Conservation (phyloP, 2,329 filamentous ascomycete species). For the Diaporthe sp. region DNA sequence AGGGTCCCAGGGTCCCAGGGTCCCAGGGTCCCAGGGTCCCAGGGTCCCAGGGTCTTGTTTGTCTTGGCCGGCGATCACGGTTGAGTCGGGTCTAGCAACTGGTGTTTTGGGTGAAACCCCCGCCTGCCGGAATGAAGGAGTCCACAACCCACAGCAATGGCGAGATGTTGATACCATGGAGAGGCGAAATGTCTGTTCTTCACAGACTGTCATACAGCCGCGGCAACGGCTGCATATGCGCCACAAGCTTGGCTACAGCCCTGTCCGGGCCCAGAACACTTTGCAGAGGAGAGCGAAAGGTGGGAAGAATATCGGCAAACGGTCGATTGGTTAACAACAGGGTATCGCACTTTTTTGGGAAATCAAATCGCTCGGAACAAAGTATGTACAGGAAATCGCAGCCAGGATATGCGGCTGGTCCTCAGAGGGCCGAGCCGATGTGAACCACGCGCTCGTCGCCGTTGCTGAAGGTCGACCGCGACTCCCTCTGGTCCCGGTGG, state of each 20-base stretch:
- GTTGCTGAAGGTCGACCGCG: constrained; percentile 31
- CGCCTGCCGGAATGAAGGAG: constrained; percentile 25
- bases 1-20: neutral
- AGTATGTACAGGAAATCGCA: constrained; percentile 18
- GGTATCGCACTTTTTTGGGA: constrained; percentile 29
- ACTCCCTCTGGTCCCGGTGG: neutral
- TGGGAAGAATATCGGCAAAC: neutral
- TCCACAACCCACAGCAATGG: constrained; percentile 18
- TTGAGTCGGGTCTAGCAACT: constrained; percentile 18
- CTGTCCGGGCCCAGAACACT: constrained; percentile 1
- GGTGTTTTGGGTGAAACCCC: constrained; percentile 24
- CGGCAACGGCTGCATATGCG: neutral
- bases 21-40: neutral
- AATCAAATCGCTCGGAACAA: constrained; percentile 29
- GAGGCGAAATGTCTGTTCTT: neutral
- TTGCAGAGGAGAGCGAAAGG: neutral
- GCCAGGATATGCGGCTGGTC: neutral
- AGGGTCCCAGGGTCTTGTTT: constrained; percentile 11
- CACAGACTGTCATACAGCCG: neutral
- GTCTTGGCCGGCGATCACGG: constrained; percentile 27
- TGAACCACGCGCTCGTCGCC: constrained; percentile 17
- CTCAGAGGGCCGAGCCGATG: constrained; percentile 21
- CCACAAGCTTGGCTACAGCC: constrained; percentile 15
- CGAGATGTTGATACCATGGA: constrained; percentile 20
- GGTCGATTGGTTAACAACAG: constrained; percentile 8